These are phyloP conservation scores for Hymenoscyphus linearis DNA, from an alignment of 2,329 filamentous ascomycete genomes.

Conservation along the genomic window DNA sequence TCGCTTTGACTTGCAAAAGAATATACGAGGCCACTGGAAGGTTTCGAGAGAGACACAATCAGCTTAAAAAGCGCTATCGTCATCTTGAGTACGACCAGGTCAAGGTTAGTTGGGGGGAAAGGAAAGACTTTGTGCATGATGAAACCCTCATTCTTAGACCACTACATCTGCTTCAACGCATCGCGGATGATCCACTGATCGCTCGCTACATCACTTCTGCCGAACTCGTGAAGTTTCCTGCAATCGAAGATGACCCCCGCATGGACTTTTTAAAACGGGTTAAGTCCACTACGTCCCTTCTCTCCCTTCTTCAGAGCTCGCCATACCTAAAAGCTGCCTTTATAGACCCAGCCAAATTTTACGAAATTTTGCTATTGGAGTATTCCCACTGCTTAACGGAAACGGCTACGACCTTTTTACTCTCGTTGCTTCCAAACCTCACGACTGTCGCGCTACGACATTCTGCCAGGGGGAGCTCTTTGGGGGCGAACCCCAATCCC, in stretches of 20 bases:
- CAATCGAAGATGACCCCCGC: too few relatives aligned
- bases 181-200: neutral
- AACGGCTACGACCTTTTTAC: neutral
- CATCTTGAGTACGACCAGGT: neutral
- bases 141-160: neutral
- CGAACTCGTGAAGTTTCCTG: too few relatives aligned
- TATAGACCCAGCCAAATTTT: neutral
- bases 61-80: neutral
- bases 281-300: neutral
- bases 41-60: neutral
- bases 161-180: neutral
- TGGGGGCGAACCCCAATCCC: neutral
- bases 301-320: neutral
- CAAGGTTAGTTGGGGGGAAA: neutral
- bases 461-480: too few relatives aligned
- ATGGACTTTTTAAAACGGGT: neutral
- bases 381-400: too few relatives aligned
- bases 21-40: neutral
- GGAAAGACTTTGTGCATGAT: neutral
- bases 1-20: neutral
- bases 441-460: too few relatives aligned
- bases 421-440: neutral
- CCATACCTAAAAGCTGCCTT: neutral
- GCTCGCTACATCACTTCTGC: neutral
- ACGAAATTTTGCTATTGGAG: neutral